Conservation (phyloP, 1,284 basidiomycete species). For the Peniophora sp. region DNA sequence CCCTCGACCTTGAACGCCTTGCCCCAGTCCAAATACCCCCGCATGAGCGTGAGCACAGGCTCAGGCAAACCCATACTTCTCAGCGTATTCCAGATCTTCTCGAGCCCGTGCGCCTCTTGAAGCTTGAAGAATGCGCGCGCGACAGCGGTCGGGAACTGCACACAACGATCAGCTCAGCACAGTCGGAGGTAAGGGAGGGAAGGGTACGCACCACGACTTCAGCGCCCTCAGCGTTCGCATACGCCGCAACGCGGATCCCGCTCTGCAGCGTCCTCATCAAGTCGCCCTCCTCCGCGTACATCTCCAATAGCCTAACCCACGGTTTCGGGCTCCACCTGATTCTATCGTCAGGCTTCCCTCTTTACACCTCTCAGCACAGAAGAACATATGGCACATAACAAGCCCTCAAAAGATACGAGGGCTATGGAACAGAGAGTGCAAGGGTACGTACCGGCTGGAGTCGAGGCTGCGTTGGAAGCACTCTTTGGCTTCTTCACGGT, state of each 20-base stretch:
- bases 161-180: slow-evolving; percentile 1
- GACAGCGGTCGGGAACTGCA: slow-evolving; percentile 87
- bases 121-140: slow-evolving; percentile 89
- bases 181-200: slow-evolving; percentile 1
- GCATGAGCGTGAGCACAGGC: slow-evolving; percentile 80
- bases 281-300: slow-evolving; percentile 91
- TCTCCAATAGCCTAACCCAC: slow-evolving; percentile 88
- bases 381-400: no score
- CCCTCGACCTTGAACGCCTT: slow-evolving; percentile 76
- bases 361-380: no score
- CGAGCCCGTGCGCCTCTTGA: slow-evolving; percentile 89
- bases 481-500: slow-evolving; percentile 97
- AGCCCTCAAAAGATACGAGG: no score
- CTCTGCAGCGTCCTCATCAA: slow-evolving; percentile 87
- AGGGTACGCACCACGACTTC: slow-evolving; percentile 66
- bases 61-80: slow-evolving; percentile 90
- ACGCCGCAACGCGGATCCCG: slow-evolving; percentile 88
- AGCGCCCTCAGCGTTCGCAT: slow-evolving; percentile 81
- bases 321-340: no score
- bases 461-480: slow-evolving; percentile 94
- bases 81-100: slow-evolving; percentile 90
- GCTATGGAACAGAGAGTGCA: no score
- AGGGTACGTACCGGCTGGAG: slow-evolving; percentile 77
- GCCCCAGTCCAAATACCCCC: slow-evolving; percentile 77
- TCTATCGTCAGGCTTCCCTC: no score